These are phyloP conservation scores for Lichtheimia ornata DNA, from an alignment of 371 early-diverging fungal genomes.

Conservation along the genomic window DNA sequence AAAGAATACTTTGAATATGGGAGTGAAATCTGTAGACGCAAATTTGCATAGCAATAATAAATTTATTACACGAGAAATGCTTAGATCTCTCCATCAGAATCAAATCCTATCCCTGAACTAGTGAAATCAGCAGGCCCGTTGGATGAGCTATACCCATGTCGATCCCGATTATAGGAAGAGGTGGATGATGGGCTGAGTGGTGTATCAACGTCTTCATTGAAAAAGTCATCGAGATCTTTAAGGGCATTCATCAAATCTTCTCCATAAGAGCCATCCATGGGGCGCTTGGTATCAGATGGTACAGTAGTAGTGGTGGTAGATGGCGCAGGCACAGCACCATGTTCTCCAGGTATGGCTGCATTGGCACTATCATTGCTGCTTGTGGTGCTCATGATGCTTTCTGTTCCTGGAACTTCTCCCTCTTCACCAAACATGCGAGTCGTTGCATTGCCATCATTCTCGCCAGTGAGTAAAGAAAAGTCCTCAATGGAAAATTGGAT, in stretches of 20 bases:
- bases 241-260: constrained; percentile 59
- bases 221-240: constrained; percentile 63
- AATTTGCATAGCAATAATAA: constrained; percentile 23
- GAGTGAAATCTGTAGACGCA: constrained; percentile 52
- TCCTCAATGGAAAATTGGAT: constrained; percentile 54
- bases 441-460: constrained; percentile 12
- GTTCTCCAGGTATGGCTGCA: neutral
- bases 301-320: neutral
- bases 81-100: constrained; percentile 10
- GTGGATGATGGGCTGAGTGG: constrained; percentile 4
- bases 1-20: constrained; percentile 65
- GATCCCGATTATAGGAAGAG: neutral
- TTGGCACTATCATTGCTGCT: neutral
- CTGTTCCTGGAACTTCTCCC: neutral
- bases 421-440: neutral
- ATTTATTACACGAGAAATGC: neutral
- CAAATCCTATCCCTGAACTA: constrained; percentile 9
- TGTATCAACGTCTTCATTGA: constrained; percentile 52
- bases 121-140: neutral
- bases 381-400: neutral
- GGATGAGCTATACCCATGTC: neutral
- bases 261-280: constrained; percentile 21
- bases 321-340: neutral
- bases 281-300: neutral
- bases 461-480: constrained; percentile 44